phyloP scores from a whole-genome alignment of 768 basidiomycete species.

The Dioszegia crocea region DNA sequence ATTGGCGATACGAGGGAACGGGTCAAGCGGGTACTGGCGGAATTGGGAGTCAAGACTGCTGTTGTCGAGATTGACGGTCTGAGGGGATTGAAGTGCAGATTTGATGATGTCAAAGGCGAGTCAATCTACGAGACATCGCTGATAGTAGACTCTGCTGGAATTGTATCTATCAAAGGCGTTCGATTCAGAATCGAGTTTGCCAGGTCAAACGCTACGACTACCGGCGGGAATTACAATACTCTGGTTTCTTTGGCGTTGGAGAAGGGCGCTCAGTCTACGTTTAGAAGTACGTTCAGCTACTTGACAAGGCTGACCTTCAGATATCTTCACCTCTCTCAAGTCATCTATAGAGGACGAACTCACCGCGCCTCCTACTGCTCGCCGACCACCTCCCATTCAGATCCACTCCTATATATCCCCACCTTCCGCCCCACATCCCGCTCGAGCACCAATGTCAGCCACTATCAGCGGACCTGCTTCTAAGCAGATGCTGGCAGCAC shows the following conservation, averaged over 20 bases:
- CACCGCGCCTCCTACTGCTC: neutral
- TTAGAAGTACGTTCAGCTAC: slow-evolving; percentile 56
- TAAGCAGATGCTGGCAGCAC: slow-evolving; percentile 21
- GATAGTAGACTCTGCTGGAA: slow-evolving; percentile 58
- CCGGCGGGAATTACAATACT: slow-evolving; percentile 55
- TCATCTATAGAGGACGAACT: slow-evolving; percentile 14
- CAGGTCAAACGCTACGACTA: slow-evolving; percentile 43
- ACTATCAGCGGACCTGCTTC: slow-evolving; percentile 3
- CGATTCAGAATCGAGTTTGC: slow-evolving; percentile 80
- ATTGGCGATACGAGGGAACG: slow-evolving; percentile 65
- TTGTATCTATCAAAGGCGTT: slow-evolving; percentile 62
- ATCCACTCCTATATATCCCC: slow-evolving; percentile 11
- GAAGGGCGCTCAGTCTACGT: slow-evolving; percentile 77
- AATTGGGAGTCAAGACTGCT: slow-evolving; percentile 65
- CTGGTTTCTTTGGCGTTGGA: slow-evolving; percentile 70
- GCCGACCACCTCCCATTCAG: slow-evolving; percentile 13
- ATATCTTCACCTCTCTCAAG: slow-evolving; percentile 22
- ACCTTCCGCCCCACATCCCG: slow-evolving; percentile 5
- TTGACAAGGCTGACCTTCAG: slow-evolving; percentile 1
- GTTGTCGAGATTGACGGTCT: slow-evolving; percentile 63
- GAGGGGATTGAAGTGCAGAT: slow-evolving; percentile 69
- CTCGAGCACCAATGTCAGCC: neutral
- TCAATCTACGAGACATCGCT: slow-evolving; percentile 26
- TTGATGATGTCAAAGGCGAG: slow-evolving; percentile 58
- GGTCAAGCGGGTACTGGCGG: slow-evolving; percentile 68